Evolutionary conservation across 139 green algal genomes (phyloP), one percentile per base, ranked within the genome.

Genomic region (Chlorella sp.): DNA sequence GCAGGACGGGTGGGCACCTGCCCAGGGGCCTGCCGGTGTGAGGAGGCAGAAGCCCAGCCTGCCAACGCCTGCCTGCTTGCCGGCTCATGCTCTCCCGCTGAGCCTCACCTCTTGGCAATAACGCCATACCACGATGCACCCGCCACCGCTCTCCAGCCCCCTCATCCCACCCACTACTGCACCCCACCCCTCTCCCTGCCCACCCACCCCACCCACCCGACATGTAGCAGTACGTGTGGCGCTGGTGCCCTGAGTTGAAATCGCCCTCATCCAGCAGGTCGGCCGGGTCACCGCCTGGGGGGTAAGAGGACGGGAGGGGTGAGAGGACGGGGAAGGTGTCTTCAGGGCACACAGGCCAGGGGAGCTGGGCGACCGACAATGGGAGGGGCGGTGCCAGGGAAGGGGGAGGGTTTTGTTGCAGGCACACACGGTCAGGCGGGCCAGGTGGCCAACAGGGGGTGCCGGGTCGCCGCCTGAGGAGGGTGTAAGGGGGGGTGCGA

Each of bases 261-360:
- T 88, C 81, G 14, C 40, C 57, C n/a, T 90, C 82, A 12, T 87
- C 64, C 15, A 77, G 0, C 64, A 88, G 26, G 12, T 77, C 53
- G 30, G 30, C 24, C 7, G 88, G 87, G 39, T 93, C 73, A n/a
- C 91, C 91, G 39, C 87, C 87, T 87, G 40, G 3, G 4, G 3
- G 34, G 36, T 14, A 83, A 57, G 7, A 19, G 21, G 37, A 22
- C 18, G 28, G 24, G 18, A 22, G n/a, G n/a, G n/a, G n/a, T n/a
- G n/a, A n/a, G n/a, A n/a, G n/a, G n/a, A n/a, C n/a, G n/a, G n/a
- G n/a, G n/a, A n/a, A n/a, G n/a, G n/a, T n/a, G n/a, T n/a, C n/a
- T n/a, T n/a, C n/a, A n/a, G n/a, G n/a, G n/a, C n/a, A n/a, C n/a
- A n/a, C n/a, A n/a, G n/a, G n/a, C n/a, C n/a, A n/a, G n/a, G n/a